Percentiles rank a stretch among this genome's conserved stretches.
These are phyloP conservation scores for Dioscorea dumetorum DNA, from an alignment of 106 monocot species.

Conservation along the genomic window DNA sequence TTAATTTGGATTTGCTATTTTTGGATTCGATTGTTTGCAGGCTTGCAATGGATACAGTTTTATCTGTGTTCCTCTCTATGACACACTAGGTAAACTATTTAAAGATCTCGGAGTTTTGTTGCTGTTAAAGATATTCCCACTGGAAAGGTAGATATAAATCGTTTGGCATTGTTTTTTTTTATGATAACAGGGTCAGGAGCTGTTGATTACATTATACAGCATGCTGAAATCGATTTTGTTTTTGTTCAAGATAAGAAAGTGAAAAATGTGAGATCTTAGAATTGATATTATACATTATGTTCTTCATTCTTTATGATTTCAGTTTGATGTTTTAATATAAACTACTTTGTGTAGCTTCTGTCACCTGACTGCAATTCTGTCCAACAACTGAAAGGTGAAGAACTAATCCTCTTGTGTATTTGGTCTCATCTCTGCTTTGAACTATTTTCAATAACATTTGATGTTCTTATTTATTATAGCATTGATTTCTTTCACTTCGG, in stretches of 20 bases:
- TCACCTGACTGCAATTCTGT: conserved; percentile 33
- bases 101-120: too few relatives aligned
- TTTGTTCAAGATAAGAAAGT: conserved; percentile 92
- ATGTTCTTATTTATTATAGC: conserved; percentile 39
- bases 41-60: conserved; percentile 97
- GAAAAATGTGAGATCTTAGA: conserved; percentile 44
- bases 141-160: too few relatives aligned
- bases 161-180: too few relatives aligned
- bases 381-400: conserved; percentile 61
- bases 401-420: neutral
- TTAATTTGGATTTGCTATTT: too few relatives aligned
- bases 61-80: conserved; percentile 93
- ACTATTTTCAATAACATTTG: conserved; percentile 7
- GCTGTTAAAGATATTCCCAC: too few relatives aligned
- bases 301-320: neutral
- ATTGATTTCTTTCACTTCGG: conserved; percentile 51
- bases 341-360: conserved; percentile 13
- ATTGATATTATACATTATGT: neutral
- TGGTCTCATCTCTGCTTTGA: neutral
- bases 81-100: conserved; percentile 61
- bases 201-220: conserved; percentile 77
- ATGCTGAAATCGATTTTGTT: conserved; percentile 79
- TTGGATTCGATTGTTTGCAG: conserved; percentile 32
- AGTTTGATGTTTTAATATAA: neutral
- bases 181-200: conserved; percentile 56